A percentile compares a stretch with the other conserved stretches of the same genome.
Conservation (phyloP, 345 rosid species). For the Boechera retrofracta region DNA sequence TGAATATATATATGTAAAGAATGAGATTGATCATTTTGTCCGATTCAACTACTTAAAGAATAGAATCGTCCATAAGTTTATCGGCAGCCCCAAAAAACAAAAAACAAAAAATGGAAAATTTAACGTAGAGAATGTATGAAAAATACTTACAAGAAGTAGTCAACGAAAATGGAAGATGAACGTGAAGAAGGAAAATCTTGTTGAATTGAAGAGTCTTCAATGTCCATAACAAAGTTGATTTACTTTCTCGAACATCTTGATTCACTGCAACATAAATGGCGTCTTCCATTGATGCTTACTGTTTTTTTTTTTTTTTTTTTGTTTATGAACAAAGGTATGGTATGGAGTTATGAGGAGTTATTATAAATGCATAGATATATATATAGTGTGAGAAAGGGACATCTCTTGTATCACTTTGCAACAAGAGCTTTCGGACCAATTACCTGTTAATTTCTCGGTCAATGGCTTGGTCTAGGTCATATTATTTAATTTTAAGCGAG, state of each 20-base stretch:
- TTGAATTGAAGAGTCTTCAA: constrained; percentile 44
- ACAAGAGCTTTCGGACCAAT: constrained; percentile 31
- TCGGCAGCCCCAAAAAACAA: not conserved
- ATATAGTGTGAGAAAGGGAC: not conserved
- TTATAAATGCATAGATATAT: not conserved
- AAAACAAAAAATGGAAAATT: not conserved
- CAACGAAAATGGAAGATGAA: constrained; percentile 49
- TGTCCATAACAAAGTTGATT: constrained; percentile 58
- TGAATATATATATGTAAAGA: too few species aligned
- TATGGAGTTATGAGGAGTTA: not conserved
- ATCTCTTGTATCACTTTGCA: not conserved
- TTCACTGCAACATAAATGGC: constrained; percentile 67
- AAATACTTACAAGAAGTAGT: constrained; percentile 40
- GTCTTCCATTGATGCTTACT: constrained; percentile 41
- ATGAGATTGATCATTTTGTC: not conserved
- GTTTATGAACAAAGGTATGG: not conserved
- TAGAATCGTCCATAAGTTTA: not conserved
- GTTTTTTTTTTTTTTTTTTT: not conserved
- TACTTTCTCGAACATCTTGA: constrained; percentile 50
- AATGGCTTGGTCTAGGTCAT: not conserved
- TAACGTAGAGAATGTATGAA: not conserved
- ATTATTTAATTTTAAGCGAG: constrained; percentile 23
- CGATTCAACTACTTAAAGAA: too few species aligned
- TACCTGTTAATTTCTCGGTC: constrained; percentile 29
- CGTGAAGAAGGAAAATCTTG: constrained; percentile 52